Base-by-base conservation (phyloP, 192 early-diverging fungal genomes). In the Coemansia biformis region DNA sequence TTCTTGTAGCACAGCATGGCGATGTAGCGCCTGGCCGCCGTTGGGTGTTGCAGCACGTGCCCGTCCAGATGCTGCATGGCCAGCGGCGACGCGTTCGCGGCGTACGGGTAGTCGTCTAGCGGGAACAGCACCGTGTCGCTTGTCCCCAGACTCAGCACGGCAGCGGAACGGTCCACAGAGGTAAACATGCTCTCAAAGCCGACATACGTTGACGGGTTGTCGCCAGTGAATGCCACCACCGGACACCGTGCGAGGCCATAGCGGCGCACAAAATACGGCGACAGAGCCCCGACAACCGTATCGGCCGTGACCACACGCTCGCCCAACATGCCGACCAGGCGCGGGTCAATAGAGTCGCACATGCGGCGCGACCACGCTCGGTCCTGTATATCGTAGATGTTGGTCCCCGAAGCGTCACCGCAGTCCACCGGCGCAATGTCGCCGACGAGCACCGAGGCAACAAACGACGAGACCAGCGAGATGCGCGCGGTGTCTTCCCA, bases 1-100 rank as follows among this genome's bases (percentile, higher is more conserved):
- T 92, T 92, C 60, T 87, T 90, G 74, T 84, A 88, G 52, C 84
- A 86, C 14, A 91, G 62, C 80, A 92, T 84, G 13, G 81, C 85
- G 45, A 92, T 78, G 45, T 77, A 91, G 14, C 64, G 67, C 12
- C 58, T 29, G 1, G 61, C 48, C 13, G 76, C 75, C 0, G 80
- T 77, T 7, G 90, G 90, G 48, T 92, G 88, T 35, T 69, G 60
- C 36, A 84, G 36, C 0, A 85, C 76, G 38, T 84, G 79, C 2
- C 75, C 81, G 33, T 69, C 69, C 9, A 51, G 48, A 22, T 56
- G 52, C 46, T 61, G 40, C 39, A 38, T 49, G 10, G 39, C 37
- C 13, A 35, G 11, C 15, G 29, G 21, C 10, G 24, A 5, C 6
- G 30, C 17, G n/a, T 41, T 28, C 14, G 11, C 16, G 10, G 40